Evolutionary conservation across 371 early-diverging fungal genomes (phyloP).

Genomic region (Paraphysoderma sedebokerense): DNA sequence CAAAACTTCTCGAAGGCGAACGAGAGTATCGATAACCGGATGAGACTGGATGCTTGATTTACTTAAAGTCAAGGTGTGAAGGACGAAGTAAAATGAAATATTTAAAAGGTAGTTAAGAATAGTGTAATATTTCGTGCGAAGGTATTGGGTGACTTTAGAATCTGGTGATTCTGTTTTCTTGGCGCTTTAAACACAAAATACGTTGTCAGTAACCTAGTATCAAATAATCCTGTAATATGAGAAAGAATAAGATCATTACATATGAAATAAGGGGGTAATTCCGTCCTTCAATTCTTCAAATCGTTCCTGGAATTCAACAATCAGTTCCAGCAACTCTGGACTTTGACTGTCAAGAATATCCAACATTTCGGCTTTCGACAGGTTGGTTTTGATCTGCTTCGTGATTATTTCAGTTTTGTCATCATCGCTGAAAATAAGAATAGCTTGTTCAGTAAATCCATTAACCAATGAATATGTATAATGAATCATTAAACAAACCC

Average conservation of each 20-base stretch:
- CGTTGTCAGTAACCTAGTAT: slow-evolving; percentile 3
- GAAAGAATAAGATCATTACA: slow-evolving; percentile 6
- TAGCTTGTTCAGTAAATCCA: slow-evolving; percentile 3
- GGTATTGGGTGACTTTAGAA: slow-evolving; percentile 19
- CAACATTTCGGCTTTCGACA: slow-evolving; percentile 45
- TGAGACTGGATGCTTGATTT: slow-evolving; percentile 30
- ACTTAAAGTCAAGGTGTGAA: slow-evolving; percentile 43
- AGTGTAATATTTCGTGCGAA: slow-evolving; percentile 27
- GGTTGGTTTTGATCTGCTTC: slow-evolving; percentile 25
- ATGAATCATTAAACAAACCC: slow-evolving; percentile 8
- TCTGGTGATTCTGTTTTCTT: slow-evolving; percentile 15
- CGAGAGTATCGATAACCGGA: slow-evolving; percentile 63
- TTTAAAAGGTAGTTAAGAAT: slow-evolving; percentile 67
- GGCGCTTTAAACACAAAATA: slow-evolving; percentile 1
- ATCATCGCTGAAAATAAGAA: neutral
- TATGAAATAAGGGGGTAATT: slow-evolving; percentile 15
- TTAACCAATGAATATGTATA: neutral
- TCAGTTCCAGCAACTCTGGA: slow-evolving; percentile 62
- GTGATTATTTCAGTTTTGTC: slow-evolving; percentile 15
- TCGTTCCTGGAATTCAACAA: slow-evolving; percentile 53
- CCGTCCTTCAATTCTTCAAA: slow-evolving; percentile 14
- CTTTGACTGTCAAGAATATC: slow-evolving; percentile 55
- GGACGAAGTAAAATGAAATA: slow-evolving; percentile 66
- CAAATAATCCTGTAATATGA: neutral
- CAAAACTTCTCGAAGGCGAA: slow-evolving; percentile 46